Conservation (phyloP, 2,329 filamentous ascomycete species). For the Trichoderma sp. region DNA sequence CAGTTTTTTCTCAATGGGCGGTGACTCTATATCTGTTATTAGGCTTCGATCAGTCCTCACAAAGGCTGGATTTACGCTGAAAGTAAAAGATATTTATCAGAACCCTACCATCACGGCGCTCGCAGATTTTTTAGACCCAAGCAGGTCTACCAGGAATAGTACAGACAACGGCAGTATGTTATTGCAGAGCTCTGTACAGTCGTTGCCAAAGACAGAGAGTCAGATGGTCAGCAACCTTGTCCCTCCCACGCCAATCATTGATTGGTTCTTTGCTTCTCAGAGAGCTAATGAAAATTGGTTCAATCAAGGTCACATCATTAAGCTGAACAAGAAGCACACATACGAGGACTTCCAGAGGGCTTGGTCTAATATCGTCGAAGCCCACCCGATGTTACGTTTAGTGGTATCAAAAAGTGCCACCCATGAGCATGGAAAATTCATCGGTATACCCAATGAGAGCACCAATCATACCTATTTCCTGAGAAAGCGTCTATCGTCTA, state of each 20-base stretch:
- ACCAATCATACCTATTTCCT: not conserved
- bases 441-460: not conserved
- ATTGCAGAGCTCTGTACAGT: not conserved
- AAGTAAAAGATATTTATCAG: not conserved
- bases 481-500: not conserved
- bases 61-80: not conserved
- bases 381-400: not conserved
- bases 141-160: not conserved
- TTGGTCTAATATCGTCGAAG: not conserved
- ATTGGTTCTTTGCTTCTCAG: not conserved
- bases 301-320: not conserved
- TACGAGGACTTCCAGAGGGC: not conserved
- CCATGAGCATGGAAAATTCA: not conserved
- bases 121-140: not conserved
- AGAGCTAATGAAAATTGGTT: not conserved
- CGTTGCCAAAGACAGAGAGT: not conserved
- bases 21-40: not conserved
- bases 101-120: not conserved
- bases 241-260: not conserved
- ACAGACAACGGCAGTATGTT: not conserved
- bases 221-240: not conserved
- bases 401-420: not conserved
- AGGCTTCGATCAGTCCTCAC: not conserved
- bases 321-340: not conserved
- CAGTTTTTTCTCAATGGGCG: not conserved